These are phyloP conservation scores for Solanum tarapatanum DNA, from an alignment of 257 asterid species.

Conservation along the genomic window DNA sequence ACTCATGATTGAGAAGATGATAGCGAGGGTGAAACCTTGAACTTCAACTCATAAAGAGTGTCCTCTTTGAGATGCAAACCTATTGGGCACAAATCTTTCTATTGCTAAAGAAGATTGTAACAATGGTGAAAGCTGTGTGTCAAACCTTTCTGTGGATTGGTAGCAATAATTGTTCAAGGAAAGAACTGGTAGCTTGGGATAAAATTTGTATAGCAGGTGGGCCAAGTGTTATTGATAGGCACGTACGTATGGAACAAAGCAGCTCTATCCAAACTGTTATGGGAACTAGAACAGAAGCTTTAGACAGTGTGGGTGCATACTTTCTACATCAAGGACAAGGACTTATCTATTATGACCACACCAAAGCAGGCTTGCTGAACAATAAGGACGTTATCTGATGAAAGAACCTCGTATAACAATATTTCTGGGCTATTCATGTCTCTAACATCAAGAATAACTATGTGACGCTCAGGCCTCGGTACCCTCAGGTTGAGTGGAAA, in stretches of 20 bases:
- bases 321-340: too few species aligned
- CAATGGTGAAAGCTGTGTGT: not conserved
- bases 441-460: too few species aligned
- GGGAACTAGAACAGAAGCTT: too few species aligned
- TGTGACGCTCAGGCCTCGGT: too few species aligned
- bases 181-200: not conserved
- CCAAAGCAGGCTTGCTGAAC: too few species aligned
- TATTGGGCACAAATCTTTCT: not conserved
- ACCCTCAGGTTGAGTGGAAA: too few species aligned
- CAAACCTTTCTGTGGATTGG: not conserved
- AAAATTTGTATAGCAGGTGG: not conserved
- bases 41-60: not conserved
- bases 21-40: not conserved
- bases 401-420: too few species aligned
- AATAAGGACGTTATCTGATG: too few species aligned
- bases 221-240: not conserved
- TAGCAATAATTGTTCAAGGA: not conserved
- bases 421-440: too few species aligned
- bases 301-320: too few species aligned
- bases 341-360: too few species aligned
- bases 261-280: too few species aligned
- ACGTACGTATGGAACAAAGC: not conserved
- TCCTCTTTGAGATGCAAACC: not conserved
- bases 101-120: not conserved
- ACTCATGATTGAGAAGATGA: not conserved